Evolutionary conservation across 495 filamentous ascomycete species (phyloP).

Genomic region (Letharia lupina): DNA sequence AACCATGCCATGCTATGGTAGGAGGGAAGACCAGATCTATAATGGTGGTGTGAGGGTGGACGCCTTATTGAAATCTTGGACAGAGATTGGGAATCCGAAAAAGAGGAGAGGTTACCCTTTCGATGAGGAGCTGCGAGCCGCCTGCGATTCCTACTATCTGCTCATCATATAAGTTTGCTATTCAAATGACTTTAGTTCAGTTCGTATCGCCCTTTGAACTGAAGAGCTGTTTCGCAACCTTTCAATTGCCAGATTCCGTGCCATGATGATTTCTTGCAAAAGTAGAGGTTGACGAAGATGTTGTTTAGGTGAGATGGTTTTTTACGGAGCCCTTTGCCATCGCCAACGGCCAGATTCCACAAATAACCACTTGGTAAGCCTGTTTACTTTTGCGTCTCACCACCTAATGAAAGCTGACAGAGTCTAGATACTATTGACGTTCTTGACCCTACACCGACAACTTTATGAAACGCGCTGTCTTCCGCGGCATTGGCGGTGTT

Average conservation of each 20-base stretch:
- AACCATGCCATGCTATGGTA: constrained; percentile 90
- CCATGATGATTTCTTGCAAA: neutral
- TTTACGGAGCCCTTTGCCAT: constrained; percentile 69
- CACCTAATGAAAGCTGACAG: constrained; percentile 2
- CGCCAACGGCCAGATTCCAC: constrained; percentile 80
- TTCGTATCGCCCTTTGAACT: neutral
- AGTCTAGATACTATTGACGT: constrained; percentile 70
- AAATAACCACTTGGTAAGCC: constrained; percentile 77
- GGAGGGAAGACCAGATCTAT: constrained; percentile 96
- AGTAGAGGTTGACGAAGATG: neutral
- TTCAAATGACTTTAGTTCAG: neutral
- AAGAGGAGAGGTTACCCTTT: constrained; percentile 74
- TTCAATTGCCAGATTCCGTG: neutral
- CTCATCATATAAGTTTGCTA: constrained; percentile 55
- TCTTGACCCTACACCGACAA: constrained; percentile 84
- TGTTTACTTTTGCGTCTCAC: constrained; percentile 4
- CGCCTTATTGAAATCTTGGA: constrained; percentile 74
- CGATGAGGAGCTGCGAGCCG: constrained; percentile 57
- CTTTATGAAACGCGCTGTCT: constrained; percentile 88
- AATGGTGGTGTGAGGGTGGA: constrained; percentile 80
- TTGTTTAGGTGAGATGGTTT: constrained; percentile 60
- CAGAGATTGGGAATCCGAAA: constrained; percentile 68
- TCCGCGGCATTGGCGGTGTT: constrained; percentile 80
- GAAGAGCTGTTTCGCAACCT: neutral
- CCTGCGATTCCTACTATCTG: constrained; percentile 84